A percentile compares a stretch with the other conserved stretches of the same genome.
phyloP scores from a whole-genome alignment of 108 stramenopile species.

The Conticribra guillardii region DNA sequence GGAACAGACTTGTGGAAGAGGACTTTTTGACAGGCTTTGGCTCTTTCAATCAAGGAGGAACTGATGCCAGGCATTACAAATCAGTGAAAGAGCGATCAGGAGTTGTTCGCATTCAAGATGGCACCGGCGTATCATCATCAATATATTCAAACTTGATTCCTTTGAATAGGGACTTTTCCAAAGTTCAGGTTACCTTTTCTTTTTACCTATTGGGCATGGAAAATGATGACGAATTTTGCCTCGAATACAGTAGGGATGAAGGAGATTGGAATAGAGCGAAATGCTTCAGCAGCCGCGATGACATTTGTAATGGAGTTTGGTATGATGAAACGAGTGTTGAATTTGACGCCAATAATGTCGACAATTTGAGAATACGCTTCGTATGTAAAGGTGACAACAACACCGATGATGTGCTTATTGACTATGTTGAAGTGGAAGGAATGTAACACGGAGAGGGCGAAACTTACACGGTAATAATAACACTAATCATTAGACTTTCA shows the following conservation, averaged over 20 bases:
- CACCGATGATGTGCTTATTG: neutral
- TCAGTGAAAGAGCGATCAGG: neutral
- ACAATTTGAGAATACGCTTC: neutral
- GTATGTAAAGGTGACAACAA: neutral
- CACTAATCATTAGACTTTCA: too few species aligned
- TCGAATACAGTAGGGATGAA: neutral
- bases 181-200: neutral
- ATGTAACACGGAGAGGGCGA: too few species aligned
- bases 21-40: neutral
- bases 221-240: neutral
- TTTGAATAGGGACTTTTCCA: neutral
- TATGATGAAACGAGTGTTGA: neutral
- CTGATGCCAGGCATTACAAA: neutral
- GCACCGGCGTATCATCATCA: neutral
- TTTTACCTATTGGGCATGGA: neutral
- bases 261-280: neutral
- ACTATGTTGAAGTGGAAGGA: neutral
- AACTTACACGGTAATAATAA: too few species aligned
- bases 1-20: neutral
- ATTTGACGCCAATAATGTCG: neutral
- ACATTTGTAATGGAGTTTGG: neutral
- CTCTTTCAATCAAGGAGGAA: neutral
- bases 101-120: neutral
- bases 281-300: neutral
- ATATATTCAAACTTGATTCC: neutral